Evolutionary conservation across 2,329 filamentous ascomycete species (phyloP).

Genomic region (Cadophora gregata): DNA sequence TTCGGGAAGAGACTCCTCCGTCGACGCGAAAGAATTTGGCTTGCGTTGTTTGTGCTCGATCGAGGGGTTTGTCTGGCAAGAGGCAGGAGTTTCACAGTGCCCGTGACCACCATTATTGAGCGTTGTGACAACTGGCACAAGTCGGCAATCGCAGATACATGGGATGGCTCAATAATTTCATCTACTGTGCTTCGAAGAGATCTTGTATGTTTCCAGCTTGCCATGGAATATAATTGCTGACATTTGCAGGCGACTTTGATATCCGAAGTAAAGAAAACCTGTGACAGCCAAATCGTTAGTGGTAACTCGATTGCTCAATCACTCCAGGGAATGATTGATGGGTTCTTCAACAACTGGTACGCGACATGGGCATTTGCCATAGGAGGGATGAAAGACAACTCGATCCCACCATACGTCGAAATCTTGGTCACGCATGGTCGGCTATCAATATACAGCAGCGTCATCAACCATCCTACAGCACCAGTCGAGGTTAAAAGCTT

Average conservation of each 20-base stretch:
- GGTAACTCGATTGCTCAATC: slow-evolving; percentile 60
- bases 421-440: slow-evolving; percentile 76
- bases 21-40: slow-evolving; percentile 71
- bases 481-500: slow-evolving; percentile 73
- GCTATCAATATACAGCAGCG: slow-evolving; percentile 75
- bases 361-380: slow-evolving; percentile 65
- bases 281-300: slow-evolving; percentile 60
- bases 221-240: slow-evolving; percentile 30
- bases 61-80: slow-evolving; percentile 74
- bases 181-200: slow-evolving; percentile 74
- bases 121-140: slow-evolving; percentile 74
- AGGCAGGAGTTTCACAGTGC: slow-evolving; percentile 71
- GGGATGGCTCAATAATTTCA: slow-evolving; percentile 74
- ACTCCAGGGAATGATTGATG: slow-evolving; percentile 66
- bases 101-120: slow-evolving; percentile 68
- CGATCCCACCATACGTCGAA: slow-evolving; percentile 74
- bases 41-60: slow-evolving; percentile 75
- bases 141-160: slow-evolving; percentile 65
- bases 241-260: slow-evolving; percentile 58
- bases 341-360: slow-evolving; percentile 70
- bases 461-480: slow-evolving; percentile 76
- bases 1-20: slow-evolving; percentile 66
- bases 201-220: slow-evolving; percentile 51
- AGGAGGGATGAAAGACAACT: slow-evolving; percentile 57
- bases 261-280: slow-evolving; percentile 61